Base-by-base conservation (phyloP, 768 basidiomycete species). In the Mycena olivaceomarginata region DNA sequence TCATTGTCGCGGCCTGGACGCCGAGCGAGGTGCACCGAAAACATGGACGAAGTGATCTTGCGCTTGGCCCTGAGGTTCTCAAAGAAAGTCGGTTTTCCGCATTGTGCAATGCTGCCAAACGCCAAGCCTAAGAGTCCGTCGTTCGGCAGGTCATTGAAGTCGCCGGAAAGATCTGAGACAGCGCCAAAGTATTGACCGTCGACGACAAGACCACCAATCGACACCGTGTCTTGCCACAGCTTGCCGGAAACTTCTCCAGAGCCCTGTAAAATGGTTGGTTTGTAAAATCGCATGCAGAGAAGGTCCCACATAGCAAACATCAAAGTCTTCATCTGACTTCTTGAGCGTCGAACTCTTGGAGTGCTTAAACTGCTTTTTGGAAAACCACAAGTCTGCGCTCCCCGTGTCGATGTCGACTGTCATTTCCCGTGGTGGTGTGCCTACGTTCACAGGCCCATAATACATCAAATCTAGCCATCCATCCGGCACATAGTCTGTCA, bases 381-480 rank as follows among this genome's bases (percentile, higher is more conserved):
- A 68, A 16, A 67, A 56, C 74, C 93, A 94, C n/a, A 93, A 86
- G 81, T 95, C 94, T 45, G 91, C 86, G 9, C 91, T 93, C 66
- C 94, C 93, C 4, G 94, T 94, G 82, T 95, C 94, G 77, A 94
- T 85, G 82, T 93, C 91, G 45, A 94, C 88, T 3, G 88, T 85
- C 20, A 94, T 80, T 25, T 77, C 68, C 82, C 94, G 93, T 0
- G 85, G 78, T 1, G 90, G 90, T 20, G 92, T 92, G 12, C 94
- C 94, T 18, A 77, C 11, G 11, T 56, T 10, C 25, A 46, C 53
- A 11, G 81, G 75, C 3, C 89, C 90, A 70, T 89, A 91, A 80
- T 92, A 93, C 70, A 90, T 82, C 40, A 89, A 75, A 45, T 81
- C 80, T 25, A 76, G 20, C 31, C 62, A 72, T 31, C 31, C 31